Evolutionary conservation across 768 basidiomycete genomes (phyloP).

Genomic region (Mycena maculata): DNA sequence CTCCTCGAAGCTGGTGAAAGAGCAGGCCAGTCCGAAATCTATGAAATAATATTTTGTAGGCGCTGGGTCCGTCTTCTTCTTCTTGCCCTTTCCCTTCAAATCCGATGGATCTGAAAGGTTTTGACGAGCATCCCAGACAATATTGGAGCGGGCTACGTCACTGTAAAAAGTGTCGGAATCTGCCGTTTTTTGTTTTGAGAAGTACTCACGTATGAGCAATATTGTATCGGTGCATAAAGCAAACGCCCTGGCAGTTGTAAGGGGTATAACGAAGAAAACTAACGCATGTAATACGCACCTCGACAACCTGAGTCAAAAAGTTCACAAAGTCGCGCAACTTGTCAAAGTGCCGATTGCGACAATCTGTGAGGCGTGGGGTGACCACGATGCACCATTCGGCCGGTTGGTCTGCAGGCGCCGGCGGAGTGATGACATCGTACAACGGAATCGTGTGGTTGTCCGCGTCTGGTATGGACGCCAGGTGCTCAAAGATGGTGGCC

Average conservation of each 20-base stretch:
- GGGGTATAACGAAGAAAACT: background rate
- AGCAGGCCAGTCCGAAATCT: slow-evolving; percentile 34
- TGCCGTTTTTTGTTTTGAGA: background rate
- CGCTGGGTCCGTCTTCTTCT: slow-evolving; percentile 5
- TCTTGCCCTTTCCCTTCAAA: slow-evolving; percentile 20
- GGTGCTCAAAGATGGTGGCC: slow-evolving; percentile 24
- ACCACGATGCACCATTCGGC: slow-evolving; percentile 31
- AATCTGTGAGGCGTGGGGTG: slow-evolving; percentile 34
- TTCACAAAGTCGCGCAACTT: slow-evolving; percentile 29
- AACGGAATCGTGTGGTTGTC: slow-evolving; percentile 37
- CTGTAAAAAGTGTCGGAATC: background rate
- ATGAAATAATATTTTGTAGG: slow-evolving; percentile 31
- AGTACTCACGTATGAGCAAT: slow-evolving; percentile 32
- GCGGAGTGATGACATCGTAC: slow-evolving; percentile 33
- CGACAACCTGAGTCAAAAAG: slow-evolving; percentile 31
- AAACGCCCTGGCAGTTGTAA: slow-evolving; percentile 17
- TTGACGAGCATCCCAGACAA: slow-evolving; percentile 33
- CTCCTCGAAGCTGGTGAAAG: slow-evolving; percentile 33
- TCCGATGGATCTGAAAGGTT: slow-evolving; percentile 20
- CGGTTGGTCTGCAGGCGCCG: background rate
- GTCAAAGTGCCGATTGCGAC: slow-evolving; percentile 22
- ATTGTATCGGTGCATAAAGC: slow-evolving; percentile 37
- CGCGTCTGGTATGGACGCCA: slow-evolving; percentile 31
- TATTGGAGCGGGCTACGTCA: slow-evolving; percentile 33
- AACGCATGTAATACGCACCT: slow-evolving; percentile 11